phyloP scores from a whole-genome alignment of 2,329 filamentous ascomycete species.

The Cucurbitaria berberidis region DNA sequence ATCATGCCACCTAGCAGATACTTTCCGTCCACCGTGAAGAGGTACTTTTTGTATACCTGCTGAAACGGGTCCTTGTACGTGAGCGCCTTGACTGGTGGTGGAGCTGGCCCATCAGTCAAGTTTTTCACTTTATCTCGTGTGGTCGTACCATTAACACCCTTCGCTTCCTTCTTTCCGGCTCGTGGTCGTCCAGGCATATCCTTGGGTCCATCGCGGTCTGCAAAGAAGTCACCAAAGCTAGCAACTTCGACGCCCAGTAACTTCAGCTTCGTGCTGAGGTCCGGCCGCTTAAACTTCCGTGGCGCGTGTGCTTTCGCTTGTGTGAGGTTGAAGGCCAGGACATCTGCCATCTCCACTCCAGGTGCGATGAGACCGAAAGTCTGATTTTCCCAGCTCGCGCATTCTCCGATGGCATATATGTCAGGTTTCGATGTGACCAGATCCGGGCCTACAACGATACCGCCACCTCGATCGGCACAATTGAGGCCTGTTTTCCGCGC shows the following conservation, averaged over 20 bases:
- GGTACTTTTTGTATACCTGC: slow-evolving; percentile 90
- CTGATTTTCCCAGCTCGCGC: slow-evolving; percentile 85
- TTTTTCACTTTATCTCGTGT: slow-evolving; percentile 56
- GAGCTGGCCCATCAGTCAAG: slow-evolving; percentile 61
- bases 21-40: slow-evolving; percentile 89
- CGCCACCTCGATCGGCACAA: slow-evolving; percentile 74
- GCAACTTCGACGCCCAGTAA: slow-evolving; percentile 89
- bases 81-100: slow-evolving; percentile 75
- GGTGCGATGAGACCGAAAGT: slow-evolving; percentile 89
- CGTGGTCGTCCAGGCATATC: slow-evolving; percentile 67
- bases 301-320: slow-evolving; percentile 75
- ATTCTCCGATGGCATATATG: slow-evolving; percentile 89
- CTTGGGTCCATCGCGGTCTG: slow-evolving; percentile 81
- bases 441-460: slow-evolving; percentile 72
- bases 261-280: slow-evolving; percentile 91
- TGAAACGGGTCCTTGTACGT: slow-evolving; percentile 90
- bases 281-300: slow-evolving; percentile 77
- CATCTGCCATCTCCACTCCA: slow-evolving; percentile 90
- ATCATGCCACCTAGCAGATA: slow-evolving; percentile 95
- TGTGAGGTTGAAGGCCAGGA: slow-evolving; percentile 89
- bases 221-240: slow-evolving; percentile 93
- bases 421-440: slow-evolving; percentile 73
- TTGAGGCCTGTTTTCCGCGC: slow-evolving; percentile 72
- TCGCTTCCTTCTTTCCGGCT: slow-evolving; percentile 54
- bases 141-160: slow-evolving; percentile 41